These are phyloP conservation scores for Pleurotus eryngii DNA, from an alignment of 768 basidiomycete genomes.

Conservation along the genomic window DNA sequence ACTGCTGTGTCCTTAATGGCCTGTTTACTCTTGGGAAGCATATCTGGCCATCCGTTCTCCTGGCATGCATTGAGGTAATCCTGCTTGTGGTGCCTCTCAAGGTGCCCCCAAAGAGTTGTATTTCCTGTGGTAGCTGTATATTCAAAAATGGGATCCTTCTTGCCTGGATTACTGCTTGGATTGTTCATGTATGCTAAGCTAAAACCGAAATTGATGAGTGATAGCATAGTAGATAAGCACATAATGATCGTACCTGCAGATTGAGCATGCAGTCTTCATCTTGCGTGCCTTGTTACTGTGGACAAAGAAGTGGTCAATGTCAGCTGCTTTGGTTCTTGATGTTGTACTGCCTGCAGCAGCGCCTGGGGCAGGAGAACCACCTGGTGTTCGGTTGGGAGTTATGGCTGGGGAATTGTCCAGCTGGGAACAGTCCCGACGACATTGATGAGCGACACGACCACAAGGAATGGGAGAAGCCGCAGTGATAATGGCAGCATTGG, in stretches of 20 bases:
- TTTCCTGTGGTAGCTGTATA: neutral
- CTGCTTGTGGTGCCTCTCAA: slow-evolving; percentile 2
- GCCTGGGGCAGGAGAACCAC: neutral
- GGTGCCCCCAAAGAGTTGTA: neutral
- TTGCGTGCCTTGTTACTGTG: too few relatives aligned
- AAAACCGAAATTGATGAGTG: neutral
- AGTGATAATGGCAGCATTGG: too few relatives aligned
- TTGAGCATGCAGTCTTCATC: too few relatives aligned
- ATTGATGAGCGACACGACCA: neutral
- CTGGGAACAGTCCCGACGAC: neutral
- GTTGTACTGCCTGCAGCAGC: too few relatives aligned
- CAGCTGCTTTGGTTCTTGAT: too few relatives aligned
- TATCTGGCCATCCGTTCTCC: neutral
- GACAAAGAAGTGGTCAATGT: too few relatives aligned
- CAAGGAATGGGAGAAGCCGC: too few relatives aligned
- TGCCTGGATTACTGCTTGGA: neutral
- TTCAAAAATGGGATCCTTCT: neutral
- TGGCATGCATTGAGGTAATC: neutral
- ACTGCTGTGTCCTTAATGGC: neutral
- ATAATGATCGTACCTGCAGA: too few relatives aligned
- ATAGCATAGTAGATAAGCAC: too few relatives aligned
- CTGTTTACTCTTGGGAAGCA: neutral
- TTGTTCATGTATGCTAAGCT: neutral
- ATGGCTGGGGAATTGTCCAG: neutral
- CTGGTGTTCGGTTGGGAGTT: neutral